A percentile compares a stretch with the other conserved stretches of the same genome.
phyloP scores from a whole-genome alignment of 345 rosid species.

The Hibiscus syriacus region DNA sequence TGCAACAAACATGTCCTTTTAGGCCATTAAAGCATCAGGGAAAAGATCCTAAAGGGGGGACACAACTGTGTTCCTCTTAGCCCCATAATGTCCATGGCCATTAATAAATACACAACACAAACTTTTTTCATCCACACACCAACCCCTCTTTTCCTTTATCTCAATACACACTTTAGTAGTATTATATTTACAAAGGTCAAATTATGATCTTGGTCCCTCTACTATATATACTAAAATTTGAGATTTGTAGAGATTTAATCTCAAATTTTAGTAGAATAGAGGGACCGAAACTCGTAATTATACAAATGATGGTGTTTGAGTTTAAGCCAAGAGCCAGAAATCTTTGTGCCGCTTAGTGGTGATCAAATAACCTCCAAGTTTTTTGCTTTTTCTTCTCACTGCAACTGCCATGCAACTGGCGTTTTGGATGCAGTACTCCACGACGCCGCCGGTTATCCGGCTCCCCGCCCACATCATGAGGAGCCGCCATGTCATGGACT shows the following conservation, averaged over 20 bases:
- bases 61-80: constrained; percentile 14
- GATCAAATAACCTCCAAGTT: constrained; percentile 79
- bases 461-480: constrained; percentile 70
- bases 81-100: constrained; percentile 3
- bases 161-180: constrained; percentile 6
- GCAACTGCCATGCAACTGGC: constrained; percentile 87
- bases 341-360: constrained; percentile 93
- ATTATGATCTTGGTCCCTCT: neutral
- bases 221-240: neutral
- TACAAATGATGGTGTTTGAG: neutral
- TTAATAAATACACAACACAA: constrained; percentile 14
- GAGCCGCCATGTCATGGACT: constrained; percentile 72
- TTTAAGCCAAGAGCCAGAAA: constrained; percentile 88
- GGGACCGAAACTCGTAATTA: neutral
- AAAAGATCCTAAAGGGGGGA: constrained; percentile 14
- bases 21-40: neutral
- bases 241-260: neutral
- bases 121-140: constrained; percentile 16
- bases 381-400: constrained; percentile 74
- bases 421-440: constrained; percentile 80
- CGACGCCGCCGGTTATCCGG: constrained; percentile 35
- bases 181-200: constrained; percentile 11
- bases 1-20: neutral
- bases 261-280: neutral
- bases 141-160: constrained; percentile 6